These are phyloP conservation scores for Teratosphaeriaceae sp. DNA, from an alignment of 2,329 filamentous ascomycete genomes.

Conservation along the genomic window DNA sequence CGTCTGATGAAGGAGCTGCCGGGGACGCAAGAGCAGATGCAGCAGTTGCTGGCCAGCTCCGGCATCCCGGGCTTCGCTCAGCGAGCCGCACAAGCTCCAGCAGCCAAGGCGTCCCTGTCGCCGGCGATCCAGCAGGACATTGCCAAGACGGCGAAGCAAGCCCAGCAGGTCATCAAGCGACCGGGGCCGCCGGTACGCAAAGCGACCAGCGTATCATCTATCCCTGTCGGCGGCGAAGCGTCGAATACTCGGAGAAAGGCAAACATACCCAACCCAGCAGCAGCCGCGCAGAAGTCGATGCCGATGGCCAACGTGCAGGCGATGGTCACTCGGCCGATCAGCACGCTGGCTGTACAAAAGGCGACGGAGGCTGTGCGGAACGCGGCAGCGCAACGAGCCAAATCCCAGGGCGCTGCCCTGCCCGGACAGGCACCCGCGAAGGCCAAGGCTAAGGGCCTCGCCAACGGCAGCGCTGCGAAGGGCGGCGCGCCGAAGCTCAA, in stretches of 20 bases:
- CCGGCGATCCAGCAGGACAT: slow-evolving; percentile 18
- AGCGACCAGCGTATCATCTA: slow-evolving; percentile 9
- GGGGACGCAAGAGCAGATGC: slow-evolving; percentile 25
- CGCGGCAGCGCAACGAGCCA: slow-evolving; percentile 21
- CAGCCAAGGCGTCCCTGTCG: slow-evolving; percentile 16
- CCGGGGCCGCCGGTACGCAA: slow-evolving; percentile 6
- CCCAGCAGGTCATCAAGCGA: slow-evolving; percentile 10
- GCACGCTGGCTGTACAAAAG: slow-evolving; percentile 27
- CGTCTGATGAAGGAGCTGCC: slow-evolving; percentile 22
- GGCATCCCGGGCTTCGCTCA: slow-evolving; percentile 19
- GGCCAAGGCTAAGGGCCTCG: too few species aligned
- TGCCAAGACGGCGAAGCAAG: slow-evolving; percentile 14
- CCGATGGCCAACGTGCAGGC: slow-evolving; percentile 29
- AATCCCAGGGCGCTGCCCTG: slow-evolving; percentile 19
- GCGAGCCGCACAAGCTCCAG: slow-evolving; percentile 19
- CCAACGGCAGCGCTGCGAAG: too few species aligned
- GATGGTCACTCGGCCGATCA: slow-evolving; percentile 29
- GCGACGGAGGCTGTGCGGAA: slow-evolving; percentile 21
- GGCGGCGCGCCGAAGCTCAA: too few species aligned
- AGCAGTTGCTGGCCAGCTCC: slow-evolving; percentile 17
- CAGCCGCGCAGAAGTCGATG: slow-evolving; percentile 21
- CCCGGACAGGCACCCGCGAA: slow-evolving; percentile 15
- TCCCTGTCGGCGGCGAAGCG: slow-evolving; percentile 11
- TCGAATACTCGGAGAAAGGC: slow-evolving; percentile 7
- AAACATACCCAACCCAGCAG: slow-evolving; percentile 11